Percentiles rank a stretch among this genome's conserved stretches.
phyloP scores from a whole-genome alignment of 495 filamentous ascomycete species.

The Lindgomyces ingoldianus region DNA sequence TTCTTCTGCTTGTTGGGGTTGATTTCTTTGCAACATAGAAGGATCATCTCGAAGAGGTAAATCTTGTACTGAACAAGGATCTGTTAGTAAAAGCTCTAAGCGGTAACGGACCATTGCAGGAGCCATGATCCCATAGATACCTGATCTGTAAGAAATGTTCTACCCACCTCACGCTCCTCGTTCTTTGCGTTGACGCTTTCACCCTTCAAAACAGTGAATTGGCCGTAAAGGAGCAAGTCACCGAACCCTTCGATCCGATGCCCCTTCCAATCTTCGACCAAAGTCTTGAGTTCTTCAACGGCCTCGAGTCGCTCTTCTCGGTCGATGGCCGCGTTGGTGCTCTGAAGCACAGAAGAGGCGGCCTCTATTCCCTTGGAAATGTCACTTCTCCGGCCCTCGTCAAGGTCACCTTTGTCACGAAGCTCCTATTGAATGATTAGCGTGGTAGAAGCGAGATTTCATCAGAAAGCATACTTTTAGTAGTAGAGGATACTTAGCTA shows the following conservation, averaged over 20 bases:
- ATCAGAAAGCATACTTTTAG: conserved; percentile 63
- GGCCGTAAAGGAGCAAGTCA: conserved; percentile 83
- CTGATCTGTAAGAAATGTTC: conserved; percentile 5
- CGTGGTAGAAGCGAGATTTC: conserved; percentile 12
- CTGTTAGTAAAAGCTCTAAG: conserved; percentile 10
- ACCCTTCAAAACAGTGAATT: conserved; percentile 89
- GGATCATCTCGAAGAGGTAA: conserved; percentile 92
- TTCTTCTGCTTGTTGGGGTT: conserved; percentile 81
- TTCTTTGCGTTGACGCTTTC: conserved; percentile 63
- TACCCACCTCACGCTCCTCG: conserved; percentile 45
- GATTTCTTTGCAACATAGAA: conserved; percentile 96
- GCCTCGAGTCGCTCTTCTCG: conserved; percentile 79
- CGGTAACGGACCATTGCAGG: background rate
- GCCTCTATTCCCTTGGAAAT: conserved; percentile 71
- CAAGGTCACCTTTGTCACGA: conserved; percentile 72
- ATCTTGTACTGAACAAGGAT: conserved; percentile 76
- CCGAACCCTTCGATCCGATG: conserved; percentile 89
- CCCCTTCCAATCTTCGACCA: conserved; percentile 98
- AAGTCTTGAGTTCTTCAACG: conserved; percentile 71
- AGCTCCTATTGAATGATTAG: conserved; percentile 63
- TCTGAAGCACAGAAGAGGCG: conserved; percentile 72
- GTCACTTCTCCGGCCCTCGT: conserved; percentile 67
- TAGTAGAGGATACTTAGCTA: conserved; percentile 91
- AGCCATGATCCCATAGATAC: conserved; percentile 1
- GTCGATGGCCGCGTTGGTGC: conserved; percentile 86